A percentile compares a stretch with the other conserved stretches of the same genome.
These are phyloP conservation scores for Nectriaceae sp. DNA, from an alignment of 2,329 filamentous ascomycete genomes.

Conservation along the genomic window DNA sequence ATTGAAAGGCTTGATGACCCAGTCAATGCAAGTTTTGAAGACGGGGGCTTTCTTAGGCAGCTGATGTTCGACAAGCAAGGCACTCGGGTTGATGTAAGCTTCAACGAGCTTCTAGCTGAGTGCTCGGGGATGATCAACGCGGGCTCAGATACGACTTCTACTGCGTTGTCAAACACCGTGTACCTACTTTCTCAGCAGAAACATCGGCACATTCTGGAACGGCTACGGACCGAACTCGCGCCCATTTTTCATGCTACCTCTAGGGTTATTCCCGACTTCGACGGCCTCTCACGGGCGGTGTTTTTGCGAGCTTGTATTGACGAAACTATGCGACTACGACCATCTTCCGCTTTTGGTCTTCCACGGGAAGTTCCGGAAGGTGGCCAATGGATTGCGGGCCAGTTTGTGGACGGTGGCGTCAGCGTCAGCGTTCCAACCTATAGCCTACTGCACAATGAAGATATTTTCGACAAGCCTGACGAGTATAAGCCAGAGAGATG, in stretches of 20 bases:
- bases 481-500: background rate
- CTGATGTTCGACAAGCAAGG: background rate
- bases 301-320: background rate
- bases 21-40: background rate
- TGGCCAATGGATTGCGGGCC: background rate
- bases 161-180: background rate
- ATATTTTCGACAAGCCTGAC: background rate
- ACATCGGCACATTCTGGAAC: background rate
- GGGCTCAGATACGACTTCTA: background rate
- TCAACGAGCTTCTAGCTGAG: background rate
- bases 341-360: background rate
- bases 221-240: background rate
- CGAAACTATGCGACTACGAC: background rate
- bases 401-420: background rate
- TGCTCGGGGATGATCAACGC: background rate
- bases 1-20: background rate
- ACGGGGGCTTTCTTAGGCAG: background rate
- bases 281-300: background rate
- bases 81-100: background rate
- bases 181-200: background rate
- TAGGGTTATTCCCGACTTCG: background rate
- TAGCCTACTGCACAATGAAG: background rate
- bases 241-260: background rate
- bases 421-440: background rate
- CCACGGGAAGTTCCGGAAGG: background rate